phyloP scores from a whole-genome alignment of 345 rosid genomes.

The Citrus glauca region DNA sequence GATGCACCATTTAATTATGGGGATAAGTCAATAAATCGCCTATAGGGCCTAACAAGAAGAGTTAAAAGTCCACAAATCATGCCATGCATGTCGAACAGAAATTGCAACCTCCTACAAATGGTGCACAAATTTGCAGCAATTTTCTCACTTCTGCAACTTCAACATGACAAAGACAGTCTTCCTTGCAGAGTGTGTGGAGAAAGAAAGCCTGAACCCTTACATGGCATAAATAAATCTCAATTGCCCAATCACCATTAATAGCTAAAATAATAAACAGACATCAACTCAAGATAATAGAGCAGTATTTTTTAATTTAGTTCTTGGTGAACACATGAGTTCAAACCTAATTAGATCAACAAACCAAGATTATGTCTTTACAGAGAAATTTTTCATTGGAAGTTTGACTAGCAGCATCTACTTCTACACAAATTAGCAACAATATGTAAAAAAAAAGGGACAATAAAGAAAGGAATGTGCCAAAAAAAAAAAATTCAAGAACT shows the following conservation, averaged over 20 bases:
- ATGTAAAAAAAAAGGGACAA: conserved; percentile 34
- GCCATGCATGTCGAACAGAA: not conserved
- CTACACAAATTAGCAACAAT: conserved; percentile 33
- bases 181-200: not conserved
- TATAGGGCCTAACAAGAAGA: not conserved
- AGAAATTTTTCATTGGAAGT: conserved; percentile 11
- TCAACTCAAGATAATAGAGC: not conserved
- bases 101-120: not conserved
- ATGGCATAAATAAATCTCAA: not conserved
- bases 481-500: conserved; percentile 3
- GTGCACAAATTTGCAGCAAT: too few species aligned
- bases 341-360: conserved; percentile 34
- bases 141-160: not conserved
- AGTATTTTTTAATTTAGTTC: conserved; percentile 18
- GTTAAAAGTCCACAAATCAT: not conserved
- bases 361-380: conserved; percentile 31
- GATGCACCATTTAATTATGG: not conserved
- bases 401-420: conserved; percentile 15
- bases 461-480: conserved; percentile 25
- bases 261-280: not conserved
- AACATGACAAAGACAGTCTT: not conserved
- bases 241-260: not conserved
- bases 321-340: conserved; percentile 9
- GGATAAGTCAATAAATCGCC: not conserved
- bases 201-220: not conserved